Conservation (phyloP, 2,329 filamentous ascomycete species). For the Cordyceps cicadae region DNA sequence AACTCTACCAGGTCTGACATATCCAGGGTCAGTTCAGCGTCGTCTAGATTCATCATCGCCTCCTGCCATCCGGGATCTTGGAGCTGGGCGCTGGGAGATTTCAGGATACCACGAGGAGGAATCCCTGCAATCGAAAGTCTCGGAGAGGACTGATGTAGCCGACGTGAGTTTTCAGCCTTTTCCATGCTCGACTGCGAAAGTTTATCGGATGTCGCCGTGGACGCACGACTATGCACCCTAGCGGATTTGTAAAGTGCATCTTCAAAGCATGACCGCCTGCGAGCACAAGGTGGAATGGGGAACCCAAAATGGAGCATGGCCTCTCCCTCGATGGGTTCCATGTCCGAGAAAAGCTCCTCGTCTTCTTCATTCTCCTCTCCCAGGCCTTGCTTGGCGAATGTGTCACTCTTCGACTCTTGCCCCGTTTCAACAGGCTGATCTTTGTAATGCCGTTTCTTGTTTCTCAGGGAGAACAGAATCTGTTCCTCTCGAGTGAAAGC, state of each 20-base stretch:
- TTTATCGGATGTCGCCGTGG: neutral
- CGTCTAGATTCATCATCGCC: constrained; percentile 22
- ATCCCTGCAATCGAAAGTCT: neutral
- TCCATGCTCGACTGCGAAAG: neutral
- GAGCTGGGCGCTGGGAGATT: constrained; percentile 16
- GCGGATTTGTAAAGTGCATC: neutral
- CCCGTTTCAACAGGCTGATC: constrained; percentile 37
- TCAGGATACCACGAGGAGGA: neutral
- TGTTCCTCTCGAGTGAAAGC: constrained; percentile 51
- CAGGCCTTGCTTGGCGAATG: neutral
- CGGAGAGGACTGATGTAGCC: neutral
- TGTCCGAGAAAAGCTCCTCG: constrained; percentile 4
- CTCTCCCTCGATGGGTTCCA: constrained; percentile 22
- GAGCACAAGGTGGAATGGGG: constrained; percentile 24
- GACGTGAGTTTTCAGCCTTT: neutral
- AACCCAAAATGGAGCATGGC: constrained; percentile 26
- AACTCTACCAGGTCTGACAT: constrained; percentile 32
- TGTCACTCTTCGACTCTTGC: constrained; percentile 23
- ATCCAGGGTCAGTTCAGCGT: constrained; percentile 27
- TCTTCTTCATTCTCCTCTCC: neutral
- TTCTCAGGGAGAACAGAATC: constrained; percentile 48
- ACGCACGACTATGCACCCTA: neutral
- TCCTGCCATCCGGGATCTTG: constrained; percentile 14
- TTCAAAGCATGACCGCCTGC: constrained; percentile 17
- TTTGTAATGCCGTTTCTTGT: constrained; percentile 49